Evolutionary conservation across 1,284 basidiomycete species (phyloP).

Genomic region (Trichosporon sp.): DNA sequence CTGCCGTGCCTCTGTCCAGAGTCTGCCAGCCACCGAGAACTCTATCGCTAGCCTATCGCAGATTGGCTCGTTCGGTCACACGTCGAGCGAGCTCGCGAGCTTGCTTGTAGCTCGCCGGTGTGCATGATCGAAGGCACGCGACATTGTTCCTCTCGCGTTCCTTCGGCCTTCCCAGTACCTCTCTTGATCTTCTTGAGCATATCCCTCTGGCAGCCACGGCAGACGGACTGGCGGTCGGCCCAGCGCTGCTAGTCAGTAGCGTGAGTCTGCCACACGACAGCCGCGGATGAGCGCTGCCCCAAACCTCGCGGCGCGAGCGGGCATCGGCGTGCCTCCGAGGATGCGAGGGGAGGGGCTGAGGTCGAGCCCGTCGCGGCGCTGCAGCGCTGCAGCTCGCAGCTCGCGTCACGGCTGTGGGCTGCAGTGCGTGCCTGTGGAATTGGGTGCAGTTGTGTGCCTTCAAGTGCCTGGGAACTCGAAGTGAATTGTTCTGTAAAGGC

Average conservation of each 20-base stretch:
- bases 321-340: too few relatives aligned
- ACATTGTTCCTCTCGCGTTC: not conserved
- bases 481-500: not conserved
- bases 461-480: not conserved
- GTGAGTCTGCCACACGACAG: too few relatives aligned
- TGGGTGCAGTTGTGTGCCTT: not conserved
- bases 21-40: not conserved
- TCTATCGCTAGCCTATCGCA: not conserved
- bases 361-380: too few relatives aligned
- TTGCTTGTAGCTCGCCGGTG: too few relatives aligned
- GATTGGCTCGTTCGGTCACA: not conserved
- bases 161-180: too few relatives aligned
- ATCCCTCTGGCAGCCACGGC: not conserved
- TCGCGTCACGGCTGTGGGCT: not conserved
- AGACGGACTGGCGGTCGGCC: not conserved
- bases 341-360: too few relatives aligned
- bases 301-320: too few relatives aligned
- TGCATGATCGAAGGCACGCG: not conserved
- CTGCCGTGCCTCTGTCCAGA: not conserved
- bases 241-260: too few relatives aligned
- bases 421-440: not conserved
- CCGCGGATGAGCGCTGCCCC: too few relatives aligned
- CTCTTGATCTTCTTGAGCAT: not conserved
- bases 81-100: too few relatives aligned
- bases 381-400: not conserved